Evolutionary conservation across 2,329 filamentous ascomycete species (phyloP).

Genomic region (Botrytis pseudocinerea): DNA sequence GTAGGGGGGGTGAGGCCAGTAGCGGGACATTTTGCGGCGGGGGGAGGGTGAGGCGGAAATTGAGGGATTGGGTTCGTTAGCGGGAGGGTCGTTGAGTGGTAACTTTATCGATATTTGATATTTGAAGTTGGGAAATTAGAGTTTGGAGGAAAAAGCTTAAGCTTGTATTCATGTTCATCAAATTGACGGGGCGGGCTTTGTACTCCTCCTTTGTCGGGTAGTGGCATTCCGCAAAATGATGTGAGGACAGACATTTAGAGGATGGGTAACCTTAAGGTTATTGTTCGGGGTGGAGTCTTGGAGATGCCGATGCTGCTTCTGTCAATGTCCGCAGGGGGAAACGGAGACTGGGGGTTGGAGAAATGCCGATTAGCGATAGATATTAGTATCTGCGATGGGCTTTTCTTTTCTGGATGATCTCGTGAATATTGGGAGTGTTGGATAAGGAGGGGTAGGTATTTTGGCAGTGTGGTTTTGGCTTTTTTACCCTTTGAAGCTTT

Average conservation of each 20-base stretch:
- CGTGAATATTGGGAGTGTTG: neutral
- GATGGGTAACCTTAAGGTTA: neutral
- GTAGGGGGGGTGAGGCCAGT: conserved; percentile 53
- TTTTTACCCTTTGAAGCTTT: neutral
- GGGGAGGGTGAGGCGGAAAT: neutral
- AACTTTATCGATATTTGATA: neutral
- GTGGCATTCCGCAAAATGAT: neutral
- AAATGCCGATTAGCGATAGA: neutral
- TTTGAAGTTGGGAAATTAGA: neutral
- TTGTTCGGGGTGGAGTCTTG: neutral
- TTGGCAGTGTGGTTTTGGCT: neutral
- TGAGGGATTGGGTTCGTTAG: neutral
- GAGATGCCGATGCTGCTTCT: neutral
- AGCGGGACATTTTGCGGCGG: conserved; percentile 52
- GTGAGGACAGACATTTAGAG: neutral
- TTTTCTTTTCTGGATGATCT: neutral
- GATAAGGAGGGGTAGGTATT: neutral
- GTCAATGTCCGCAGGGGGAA: rapidly evolving
- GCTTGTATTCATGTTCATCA: neutral
- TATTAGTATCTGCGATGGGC: neutral
- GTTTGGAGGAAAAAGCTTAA: neutral
- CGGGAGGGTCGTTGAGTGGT: too few relatives aligned
- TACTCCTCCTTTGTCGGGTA: neutral
- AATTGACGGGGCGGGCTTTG: neutral
- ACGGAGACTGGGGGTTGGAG: neutral